Percentiles rank a stretch among this genome's conserved stretches.
These are phyloP conservation scores for Pichia manshurica DNA, from an alignment of 805 yeast species.

Conservation along the genomic window DNA sequence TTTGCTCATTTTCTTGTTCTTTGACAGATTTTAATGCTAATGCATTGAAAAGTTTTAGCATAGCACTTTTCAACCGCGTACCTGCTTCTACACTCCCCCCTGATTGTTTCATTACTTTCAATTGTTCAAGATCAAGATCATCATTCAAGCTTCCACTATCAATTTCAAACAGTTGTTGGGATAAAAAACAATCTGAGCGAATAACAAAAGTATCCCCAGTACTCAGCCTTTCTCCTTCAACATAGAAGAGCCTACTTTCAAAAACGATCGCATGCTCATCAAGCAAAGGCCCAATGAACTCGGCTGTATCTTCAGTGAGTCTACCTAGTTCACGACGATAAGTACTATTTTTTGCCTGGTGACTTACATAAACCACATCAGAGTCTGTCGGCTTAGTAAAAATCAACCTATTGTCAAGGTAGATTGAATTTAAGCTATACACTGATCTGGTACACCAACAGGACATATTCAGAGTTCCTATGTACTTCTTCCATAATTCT, in stretches of 20 bases:
- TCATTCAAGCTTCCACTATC: slow-evolving; percentile 5
- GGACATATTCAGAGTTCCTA: slow-evolving; percentile 55
- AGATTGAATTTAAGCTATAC: slow-evolving; percentile 36
- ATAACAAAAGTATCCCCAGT: slow-evolving; percentile 74
- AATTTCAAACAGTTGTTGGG: slow-evolving; percentile 14
- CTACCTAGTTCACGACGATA: slow-evolving; percentile 66
- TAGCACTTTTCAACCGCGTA: slow-evolving; percentile 8
- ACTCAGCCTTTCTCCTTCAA: slow-evolving; percentile 47
- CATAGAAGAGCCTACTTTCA: slow-evolving; percentile 51
- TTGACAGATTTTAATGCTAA: slow-evolving; percentile 11
- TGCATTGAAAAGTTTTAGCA: slow-evolving; percentile 16
- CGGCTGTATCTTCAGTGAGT: slow-evolving; percentile 63
- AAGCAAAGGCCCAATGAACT: slow-evolving; percentile 58
- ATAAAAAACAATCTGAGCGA: slow-evolving; percentile 60
- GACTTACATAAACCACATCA: slow-evolving; percentile 25
- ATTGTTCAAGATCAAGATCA: slow-evolving; percentile 3
- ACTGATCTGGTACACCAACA: slow-evolving; percentile 74
- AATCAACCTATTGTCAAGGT: slow-evolving; percentile 31
- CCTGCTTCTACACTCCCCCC: slow-evolving; percentile 12
- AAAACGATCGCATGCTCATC: slow-evolving; percentile 50
- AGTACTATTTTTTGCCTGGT: slow-evolving; percentile 14
- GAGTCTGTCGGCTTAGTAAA: slow-evolving; percentile 18
- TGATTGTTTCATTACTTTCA: slow-evolving; percentile 9
- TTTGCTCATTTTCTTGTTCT: neutral
- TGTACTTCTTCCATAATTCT: slow-evolving; percentile 30